Evolutionary conservation across 1,284 basidiomycete species (phyloP).

Genomic region (Anthracocystis setariae): DNA sequence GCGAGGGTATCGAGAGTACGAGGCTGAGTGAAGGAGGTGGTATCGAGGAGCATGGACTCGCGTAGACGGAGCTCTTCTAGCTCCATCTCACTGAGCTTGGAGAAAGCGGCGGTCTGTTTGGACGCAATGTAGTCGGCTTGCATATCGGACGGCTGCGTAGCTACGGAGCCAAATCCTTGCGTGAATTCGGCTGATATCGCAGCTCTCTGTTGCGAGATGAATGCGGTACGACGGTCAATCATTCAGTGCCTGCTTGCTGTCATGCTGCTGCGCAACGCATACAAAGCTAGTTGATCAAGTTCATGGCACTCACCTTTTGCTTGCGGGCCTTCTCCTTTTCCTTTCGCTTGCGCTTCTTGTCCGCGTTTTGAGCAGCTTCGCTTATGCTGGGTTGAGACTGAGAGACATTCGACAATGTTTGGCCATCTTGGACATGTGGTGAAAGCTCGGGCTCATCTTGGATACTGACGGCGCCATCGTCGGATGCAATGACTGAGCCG

Average conservation of each 20-base stretch:
- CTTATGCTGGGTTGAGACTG: constrained; percentile 21
- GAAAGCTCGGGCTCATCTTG: constrained; percentile 24
- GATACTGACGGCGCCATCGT: constrained; percentile 43
- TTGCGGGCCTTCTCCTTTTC: constrained; percentile 54
- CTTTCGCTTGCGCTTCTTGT: constrained; percentile 56
- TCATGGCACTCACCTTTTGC: constrained; percentile 46
- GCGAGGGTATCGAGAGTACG: constrained; percentile 33
- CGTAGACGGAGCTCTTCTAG: constrained; percentile 53
- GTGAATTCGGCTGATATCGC: constrained; percentile 44
- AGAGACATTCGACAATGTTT: neutral
- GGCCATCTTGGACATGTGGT: constrained; percentile 1
- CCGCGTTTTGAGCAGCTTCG: constrained; percentile 47
- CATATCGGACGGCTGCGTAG: constrained; percentile 48
- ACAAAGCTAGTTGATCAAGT: neutral
- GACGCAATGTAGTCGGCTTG: constrained; percentile 61
- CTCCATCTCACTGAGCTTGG: constrained; percentile 59
- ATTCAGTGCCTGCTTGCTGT: neutral
- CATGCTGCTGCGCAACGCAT: neutral
- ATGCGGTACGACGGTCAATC: neutral
- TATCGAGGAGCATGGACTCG: constrained; percentile 50
- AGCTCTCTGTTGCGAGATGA: constrained; percentile 28
- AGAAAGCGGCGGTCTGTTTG: constrained; percentile 47
- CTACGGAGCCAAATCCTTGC: constrained; percentile 41
- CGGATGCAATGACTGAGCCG: constrained; percentile 30
- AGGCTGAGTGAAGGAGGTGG: constrained; percentile 27